A percentile compares a stretch with the other conserved stretches of the same genome.
phyloP scores from a whole-genome alignment of 768 basidiomycete genomes.

The Tulasnella sp. region DNA sequence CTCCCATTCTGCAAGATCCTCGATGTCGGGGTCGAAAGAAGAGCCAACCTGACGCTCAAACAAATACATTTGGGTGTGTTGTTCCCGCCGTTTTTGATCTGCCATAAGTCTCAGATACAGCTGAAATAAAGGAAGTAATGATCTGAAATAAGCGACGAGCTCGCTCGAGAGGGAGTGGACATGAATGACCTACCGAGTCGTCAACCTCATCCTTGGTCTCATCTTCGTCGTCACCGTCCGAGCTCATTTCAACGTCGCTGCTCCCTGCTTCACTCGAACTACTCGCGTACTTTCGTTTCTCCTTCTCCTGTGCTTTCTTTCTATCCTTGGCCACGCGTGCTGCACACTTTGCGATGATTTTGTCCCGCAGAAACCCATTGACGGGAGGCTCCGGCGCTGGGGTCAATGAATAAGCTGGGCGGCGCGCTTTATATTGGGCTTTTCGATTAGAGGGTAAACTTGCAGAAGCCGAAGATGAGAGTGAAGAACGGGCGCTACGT shows the following conservation, averaged over 20 bases:
- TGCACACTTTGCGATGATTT: constrained; percentile 16
- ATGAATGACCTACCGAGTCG: constrained; percentile 1
- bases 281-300: not conserved
- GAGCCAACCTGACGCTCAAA: constrained; percentile 18
- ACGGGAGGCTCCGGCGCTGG: constrained; percentile 5
- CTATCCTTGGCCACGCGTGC: constrained; percentile 16
- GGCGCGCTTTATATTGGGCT: constrained; percentile 14
- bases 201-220: constrained; percentile 12
- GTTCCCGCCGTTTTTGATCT: constrained; percentile 6
- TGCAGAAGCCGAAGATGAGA: not conserved
- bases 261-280: constrained; percentile 2
- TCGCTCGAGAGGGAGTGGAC: not conserved
- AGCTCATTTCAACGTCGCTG: constrained; percentile 15
- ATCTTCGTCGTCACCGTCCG: constrained; percentile 12
- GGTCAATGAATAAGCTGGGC: not conserved
- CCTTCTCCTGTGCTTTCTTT: not conserved
- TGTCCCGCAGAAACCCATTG: constrained; percentile 19
- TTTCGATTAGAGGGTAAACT: not conserved
- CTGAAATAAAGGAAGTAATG: not conserved
- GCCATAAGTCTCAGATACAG: constrained; percentile 13
- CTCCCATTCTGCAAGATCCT: constrained; percentile 19
- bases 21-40: constrained; percentile 21
- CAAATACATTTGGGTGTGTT: not conserved
- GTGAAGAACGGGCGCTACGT: not conserved
- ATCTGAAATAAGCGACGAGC: not conserved